A percentile compares a stretch with the other conserved stretches of the same genome.
These are phyloP conservation scores for Thielaviopsis punctulata DNA, from an alignment of 2,329 filamentous ascomycete species.

Conservation along the genomic window DNA sequence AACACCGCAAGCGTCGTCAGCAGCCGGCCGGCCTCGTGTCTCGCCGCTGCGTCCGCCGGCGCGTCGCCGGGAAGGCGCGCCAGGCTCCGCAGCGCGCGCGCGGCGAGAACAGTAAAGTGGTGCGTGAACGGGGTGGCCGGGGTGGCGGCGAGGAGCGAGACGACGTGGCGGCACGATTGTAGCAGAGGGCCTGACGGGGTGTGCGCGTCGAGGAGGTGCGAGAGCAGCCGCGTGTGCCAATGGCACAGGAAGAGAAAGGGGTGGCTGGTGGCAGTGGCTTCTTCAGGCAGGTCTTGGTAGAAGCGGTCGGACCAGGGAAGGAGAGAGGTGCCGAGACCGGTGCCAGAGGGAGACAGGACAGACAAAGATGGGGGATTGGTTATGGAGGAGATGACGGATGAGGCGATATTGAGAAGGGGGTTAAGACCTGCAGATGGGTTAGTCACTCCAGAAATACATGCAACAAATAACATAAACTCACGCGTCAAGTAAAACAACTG, in stretches of 20 bases:
- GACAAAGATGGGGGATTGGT: not conserved
- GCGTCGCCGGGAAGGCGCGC: not conserved
- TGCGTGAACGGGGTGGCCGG: slow-evolving; percentile 37
- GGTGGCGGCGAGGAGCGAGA: not conserved
- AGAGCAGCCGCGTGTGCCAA: slow-evolving; percentile 51
- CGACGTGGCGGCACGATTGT: not conserved
- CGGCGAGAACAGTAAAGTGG: slow-evolving; percentile 44
- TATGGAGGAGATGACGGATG: slow-evolving; percentile 20
- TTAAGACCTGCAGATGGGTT: slow-evolving; percentile 29
- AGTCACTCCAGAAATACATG: not conserved
- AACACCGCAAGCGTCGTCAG: slow-evolving; percentile 34
- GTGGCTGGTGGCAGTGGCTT: slow-evolving; percentile 32
- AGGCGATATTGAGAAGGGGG: slow-evolving; percentile 31
- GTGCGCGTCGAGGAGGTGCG: slow-evolving; percentile 40
- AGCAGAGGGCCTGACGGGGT: slow-evolving; percentile 12
- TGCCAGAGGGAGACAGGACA: not conserved
- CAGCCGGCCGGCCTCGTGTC: slow-evolving; percentile 37
- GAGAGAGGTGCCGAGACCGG: not conserved
- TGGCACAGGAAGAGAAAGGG: slow-evolving; percentile 49
- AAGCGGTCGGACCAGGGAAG: slow-evolving; percentile 34
- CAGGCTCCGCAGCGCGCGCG: slow-evolving; percentile 44
- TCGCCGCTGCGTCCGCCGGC: slow-evolving; percentile 25
- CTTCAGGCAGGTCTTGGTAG: slow-evolving; percentile 43
- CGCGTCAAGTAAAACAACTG: slow-evolving; percentile 46
- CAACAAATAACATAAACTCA: slow-evolving; percentile 24